phyloP scores from a whole-genome alignment of 306 rosid genomes.

The Carpinus fangiana region DNA sequence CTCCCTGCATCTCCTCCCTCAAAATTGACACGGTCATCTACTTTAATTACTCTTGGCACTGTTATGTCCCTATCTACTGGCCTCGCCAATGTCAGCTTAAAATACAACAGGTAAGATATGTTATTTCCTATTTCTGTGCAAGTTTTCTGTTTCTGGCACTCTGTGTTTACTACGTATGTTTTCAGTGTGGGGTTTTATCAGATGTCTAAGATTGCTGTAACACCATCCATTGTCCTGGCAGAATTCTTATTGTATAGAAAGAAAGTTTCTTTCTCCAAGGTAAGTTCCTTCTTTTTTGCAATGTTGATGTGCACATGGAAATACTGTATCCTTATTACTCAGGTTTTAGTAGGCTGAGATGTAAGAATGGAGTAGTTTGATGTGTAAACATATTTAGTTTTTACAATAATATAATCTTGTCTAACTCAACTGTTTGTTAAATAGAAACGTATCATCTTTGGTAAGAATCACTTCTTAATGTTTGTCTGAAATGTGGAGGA shows the following conservation, averaged over 20 bases:
- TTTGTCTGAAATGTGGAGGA: neutral
- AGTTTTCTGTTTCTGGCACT: constrained; percentile 9
- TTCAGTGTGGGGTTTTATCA: constrained; percentile 91
- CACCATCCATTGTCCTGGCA: constrained; percentile 79
- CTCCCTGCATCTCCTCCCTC: constrained; percentile 77
- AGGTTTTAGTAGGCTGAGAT: neutral
- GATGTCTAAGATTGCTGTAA: constrained; percentile 91
- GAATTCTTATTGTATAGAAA: constrained; percentile 62
- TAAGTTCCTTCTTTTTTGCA: constrained; percentile 27
- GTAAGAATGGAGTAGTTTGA: neutral
- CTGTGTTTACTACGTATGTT: constrained; percentile 37
- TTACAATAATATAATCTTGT: neutral
- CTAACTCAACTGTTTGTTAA: neutral
- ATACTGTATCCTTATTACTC: neutral
- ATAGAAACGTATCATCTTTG: neutral
- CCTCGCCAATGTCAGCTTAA: constrained; percentile 88
- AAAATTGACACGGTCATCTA: constrained; percentile 53
- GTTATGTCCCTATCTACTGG: constrained; percentile 89
- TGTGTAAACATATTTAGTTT: neutral
- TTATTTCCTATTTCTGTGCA: constrained; percentile 19
- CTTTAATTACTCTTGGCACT: constrained; percentile 69
- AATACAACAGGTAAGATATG: constrained; percentile 69
- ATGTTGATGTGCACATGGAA: neutral
- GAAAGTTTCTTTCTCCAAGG: constrained; percentile 71
- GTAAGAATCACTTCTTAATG: neutral